Evolutionary conservation across 345 rosid species (phyloP).

Genomic region (Rhodamnia argentea): DNA sequence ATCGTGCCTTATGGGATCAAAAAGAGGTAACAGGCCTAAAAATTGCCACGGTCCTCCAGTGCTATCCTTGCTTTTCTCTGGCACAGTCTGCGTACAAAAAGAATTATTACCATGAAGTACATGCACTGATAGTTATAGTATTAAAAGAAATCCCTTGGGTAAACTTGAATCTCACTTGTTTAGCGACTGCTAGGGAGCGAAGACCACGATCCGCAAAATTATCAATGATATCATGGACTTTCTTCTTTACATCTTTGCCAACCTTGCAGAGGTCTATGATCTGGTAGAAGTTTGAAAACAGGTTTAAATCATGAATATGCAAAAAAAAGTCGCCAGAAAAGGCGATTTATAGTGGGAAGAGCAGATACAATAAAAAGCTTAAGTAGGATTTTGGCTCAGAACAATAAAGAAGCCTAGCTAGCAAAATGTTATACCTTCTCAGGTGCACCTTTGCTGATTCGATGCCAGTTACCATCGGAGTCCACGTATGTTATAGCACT

Average conservation of each 20-base stretch:
- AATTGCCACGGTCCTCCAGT: constrained; percentile 78
- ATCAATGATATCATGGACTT: constrained; percentile 63
- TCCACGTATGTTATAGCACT: constrained; percentile 76
- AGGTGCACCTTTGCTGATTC: constrained; percentile 79
- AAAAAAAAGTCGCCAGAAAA: background rate
- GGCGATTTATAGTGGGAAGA: background rate
- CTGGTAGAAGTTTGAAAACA: constrained; percentile 7
- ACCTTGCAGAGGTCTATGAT: constrained; percentile 65
- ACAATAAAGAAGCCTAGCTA: background rate
- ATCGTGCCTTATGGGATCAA: constrained; percentile 93
- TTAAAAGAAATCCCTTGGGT: background rate
- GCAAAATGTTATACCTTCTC: constrained; percentile 39
- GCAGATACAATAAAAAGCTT: background rate
- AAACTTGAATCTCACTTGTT: constrained; percentile 35
- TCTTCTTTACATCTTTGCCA: constrained; percentile 42
- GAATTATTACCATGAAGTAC: background rate
- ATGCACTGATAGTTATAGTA: background rate
- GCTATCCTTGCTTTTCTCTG: constrained; percentile 50
- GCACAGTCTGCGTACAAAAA: constrained; percentile 30
- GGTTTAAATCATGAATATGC: background rate
- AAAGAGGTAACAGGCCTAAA: constrained; percentile 80
- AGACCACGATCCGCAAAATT: constrained; percentile 78
- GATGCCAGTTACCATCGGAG: constrained; percentile 54
- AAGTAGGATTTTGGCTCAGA: background rate
- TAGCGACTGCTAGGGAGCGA: constrained; percentile 62